A percentile compares a stretch with the other conserved stretches of the same genome.
Evolutionary conservation across 169 alveolate genomes (phyloP).

Genomic region (Cryptosporidium parvum): DNA sequence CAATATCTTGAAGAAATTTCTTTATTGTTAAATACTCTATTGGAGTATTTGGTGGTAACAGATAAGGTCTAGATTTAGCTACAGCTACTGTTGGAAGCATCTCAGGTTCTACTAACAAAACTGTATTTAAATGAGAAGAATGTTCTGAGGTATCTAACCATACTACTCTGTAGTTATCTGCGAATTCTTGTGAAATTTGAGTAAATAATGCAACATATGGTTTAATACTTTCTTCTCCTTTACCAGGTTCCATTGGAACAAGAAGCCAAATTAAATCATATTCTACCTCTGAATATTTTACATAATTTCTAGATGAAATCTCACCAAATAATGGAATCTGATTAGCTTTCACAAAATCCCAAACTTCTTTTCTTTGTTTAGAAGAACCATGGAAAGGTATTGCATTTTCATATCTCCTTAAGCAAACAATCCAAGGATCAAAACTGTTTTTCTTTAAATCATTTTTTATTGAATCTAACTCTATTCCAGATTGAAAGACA

Average conservation of each 20-base stretch:
- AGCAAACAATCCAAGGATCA: conserved; percentile 38
- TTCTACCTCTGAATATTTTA: conserved; percentile 51
- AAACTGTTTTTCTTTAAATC: background rate
- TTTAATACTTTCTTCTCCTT: conserved; percentile 54
- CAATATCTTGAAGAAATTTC: conserved; percentile 43
- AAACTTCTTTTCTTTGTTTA: background rate
- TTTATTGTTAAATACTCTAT: conserved; percentile 50
- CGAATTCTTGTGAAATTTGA: conserved; percentile 40
- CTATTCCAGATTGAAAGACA: background rate
- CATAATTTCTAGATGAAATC: conserved; percentile 48
- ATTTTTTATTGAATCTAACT: background rate
- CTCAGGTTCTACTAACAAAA: conserved; percentile 69
- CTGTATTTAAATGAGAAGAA: conserved; percentile 48
- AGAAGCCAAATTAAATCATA: conserved; percentile 62
- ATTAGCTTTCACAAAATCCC: conserved; percentile 25
- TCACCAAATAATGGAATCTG: conserved; percentile 70
- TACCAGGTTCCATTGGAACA: conserved; percentile 73
- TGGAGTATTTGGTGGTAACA: conserved; percentile 66
- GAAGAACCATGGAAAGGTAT: conserved; percentile 12
- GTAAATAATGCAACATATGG: conserved; percentile 41
- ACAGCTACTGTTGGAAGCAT: conserved; percentile 73
- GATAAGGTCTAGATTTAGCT: conserved; percentile 69
- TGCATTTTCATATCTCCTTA: conserved; percentile 42
- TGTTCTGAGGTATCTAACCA: conserved; percentile 74
- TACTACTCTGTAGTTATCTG: conserved; percentile 50